Evolutionary conservation across 2,329 filamentous ascomycete species (phyloP).

Genomic region (Alternaria triticina): DNA sequence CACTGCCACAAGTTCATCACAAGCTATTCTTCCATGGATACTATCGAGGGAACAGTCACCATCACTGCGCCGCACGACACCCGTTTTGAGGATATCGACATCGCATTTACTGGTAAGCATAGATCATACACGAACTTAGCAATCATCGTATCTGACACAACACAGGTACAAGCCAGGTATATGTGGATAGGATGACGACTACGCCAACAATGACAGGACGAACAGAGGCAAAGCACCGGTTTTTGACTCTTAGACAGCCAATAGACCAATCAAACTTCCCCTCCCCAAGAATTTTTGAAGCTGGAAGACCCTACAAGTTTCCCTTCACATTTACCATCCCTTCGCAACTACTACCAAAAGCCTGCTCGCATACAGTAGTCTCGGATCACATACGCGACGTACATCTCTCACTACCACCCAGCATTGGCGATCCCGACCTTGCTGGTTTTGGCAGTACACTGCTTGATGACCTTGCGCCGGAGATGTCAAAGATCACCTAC

Average conservation of each 20-base stretch:
- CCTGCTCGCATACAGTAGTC: conserved; percentile 62
- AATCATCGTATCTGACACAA: conserved; percentile 17
- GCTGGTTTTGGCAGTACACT: conserved; percentile 57
- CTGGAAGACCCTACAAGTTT: conserved; percentile 63
- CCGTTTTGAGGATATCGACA: conserved; percentile 64
- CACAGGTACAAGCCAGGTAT: conserved; percentile 58
- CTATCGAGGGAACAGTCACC: conserved; percentile 60
- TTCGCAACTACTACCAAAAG: conserved; percentile 63
- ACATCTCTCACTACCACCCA: conserved; percentile 67
- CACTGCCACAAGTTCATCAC: conserved; percentile 45
- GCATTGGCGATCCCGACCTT: conserved; percentile 64
- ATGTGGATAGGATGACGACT: conserved; percentile 61
- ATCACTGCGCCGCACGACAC: conserved; percentile 60
- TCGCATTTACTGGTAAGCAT: conserved; percentile 62
- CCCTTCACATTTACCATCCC: conserved; percentile 71
- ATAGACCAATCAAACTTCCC: conserved; percentile 62
- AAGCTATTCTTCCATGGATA: conserved; percentile 64
- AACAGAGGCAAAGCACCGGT: conserved; percentile 64
- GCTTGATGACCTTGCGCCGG: conserved; percentile 67
- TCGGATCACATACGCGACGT: conserved; percentile 60
- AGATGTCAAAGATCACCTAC: conserved; percentile 68
- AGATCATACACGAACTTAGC: background rate
- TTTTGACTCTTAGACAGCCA: conserved; percentile 68
- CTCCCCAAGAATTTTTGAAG: conserved; percentile 59
- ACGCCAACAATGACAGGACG: conserved; percentile 60